Base-by-base conservation (phyloP, 352 stramenopile species). In the Elongisporangium undulatum region DNA sequence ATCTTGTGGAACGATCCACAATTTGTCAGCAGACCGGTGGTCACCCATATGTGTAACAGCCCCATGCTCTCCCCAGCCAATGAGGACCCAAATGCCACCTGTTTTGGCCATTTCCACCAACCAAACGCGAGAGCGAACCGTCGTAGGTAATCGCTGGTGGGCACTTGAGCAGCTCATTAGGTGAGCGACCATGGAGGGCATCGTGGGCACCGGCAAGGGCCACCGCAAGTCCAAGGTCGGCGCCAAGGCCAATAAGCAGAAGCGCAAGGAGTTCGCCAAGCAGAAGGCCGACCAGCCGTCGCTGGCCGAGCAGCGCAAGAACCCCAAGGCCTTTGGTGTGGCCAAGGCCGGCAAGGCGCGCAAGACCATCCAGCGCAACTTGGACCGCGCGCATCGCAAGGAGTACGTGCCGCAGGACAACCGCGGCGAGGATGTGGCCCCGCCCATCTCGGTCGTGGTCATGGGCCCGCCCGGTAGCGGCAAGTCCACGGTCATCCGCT, bases 401-500 rank as follows among this genome's bases (percentile, higher is more conserved):
- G 97, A 99, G 74, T 98, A 99, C 74, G 96, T 99, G 45, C 87
- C 81, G 23, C 74, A 97, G 62, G 72, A 83, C 15, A 90, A 96
- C 64, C 82, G 89, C 38, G 76, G 71, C 3, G 84, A 94, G 51
- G 90, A 97, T 34, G 72, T 93, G 20, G 83, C 92, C 50, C 97
- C 97, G 51, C 97, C 97, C 1, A 83, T 97, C 41, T 87, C 98
- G 16, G 90, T 99, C 23, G 96, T 98, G 2, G 97, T 99, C 51
- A 99, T 99, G 88, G 98, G 98, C 9, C 98, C 97, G 0, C 85
- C 84, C 0, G 91, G 94, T 12, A 97, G 96, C 26, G 98, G 98
- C 15, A 99, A 99, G 69, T 98, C 85, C 8, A 99, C 97, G 0
- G 82, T 99, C 17, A 99, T 99, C 65, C 89, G 96, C 16, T 79